A percentile compares a stretch with the other conserved stretches of the same genome.
Conservation (phyloP, 2,329 filamentous ascomycete genomes). For the Xylariaceae sp. region DNA sequence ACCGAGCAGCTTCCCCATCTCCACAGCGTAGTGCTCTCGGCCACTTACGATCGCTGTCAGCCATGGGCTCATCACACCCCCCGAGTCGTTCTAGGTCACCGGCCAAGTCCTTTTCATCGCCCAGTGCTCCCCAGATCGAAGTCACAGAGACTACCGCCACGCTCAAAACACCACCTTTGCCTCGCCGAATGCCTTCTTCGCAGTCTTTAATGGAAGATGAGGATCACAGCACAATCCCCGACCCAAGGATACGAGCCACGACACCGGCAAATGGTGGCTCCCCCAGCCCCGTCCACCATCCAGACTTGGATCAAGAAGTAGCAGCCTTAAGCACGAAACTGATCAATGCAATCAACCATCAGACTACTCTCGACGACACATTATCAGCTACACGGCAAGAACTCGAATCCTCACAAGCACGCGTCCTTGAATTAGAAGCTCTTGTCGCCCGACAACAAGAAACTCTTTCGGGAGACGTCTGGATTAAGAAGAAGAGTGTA, state of each 20-base stretch:
- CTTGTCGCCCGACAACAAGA: constrained; percentile 65
- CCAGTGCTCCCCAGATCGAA: constrained; percentile 27
- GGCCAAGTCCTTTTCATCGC: constrained; percentile 28
- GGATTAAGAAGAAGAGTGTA: constrained; percentile 70
- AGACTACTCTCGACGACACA: constrained; percentile 86
- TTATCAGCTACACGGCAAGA: constrained; percentile 80
- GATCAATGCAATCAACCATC: constrained; percentile 95
- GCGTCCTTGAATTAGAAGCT: constrained; percentile 64
- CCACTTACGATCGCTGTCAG: constrained; percentile 52
- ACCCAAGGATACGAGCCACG: constrained; percentile 53
- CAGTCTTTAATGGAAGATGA: constrained; percentile 48
- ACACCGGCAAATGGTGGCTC: constrained; percentile 42
- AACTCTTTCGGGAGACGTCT: constrained; percentile 67
- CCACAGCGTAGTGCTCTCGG: constrained; percentile 38
- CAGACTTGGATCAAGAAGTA: constrained; percentile 67
- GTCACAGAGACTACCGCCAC: constrained; percentile 25
- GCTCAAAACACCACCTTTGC: constrained; percentile 30
- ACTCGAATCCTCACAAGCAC: constrained; percentile 66
- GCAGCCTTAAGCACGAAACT: constrained; percentile 90
- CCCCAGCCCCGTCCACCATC: constrained; percentile 41
- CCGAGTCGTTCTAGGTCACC: constrained; percentile 38
- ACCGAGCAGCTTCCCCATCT: constrained; percentile 32
- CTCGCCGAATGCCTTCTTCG: constrained; percentile 34
- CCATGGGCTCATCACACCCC: constrained; percentile 41
- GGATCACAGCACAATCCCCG: constrained; percentile 66